Conservation (phyloP, 2,329 filamentous ascomycete species). For the Claviceps paspali region DNA sequence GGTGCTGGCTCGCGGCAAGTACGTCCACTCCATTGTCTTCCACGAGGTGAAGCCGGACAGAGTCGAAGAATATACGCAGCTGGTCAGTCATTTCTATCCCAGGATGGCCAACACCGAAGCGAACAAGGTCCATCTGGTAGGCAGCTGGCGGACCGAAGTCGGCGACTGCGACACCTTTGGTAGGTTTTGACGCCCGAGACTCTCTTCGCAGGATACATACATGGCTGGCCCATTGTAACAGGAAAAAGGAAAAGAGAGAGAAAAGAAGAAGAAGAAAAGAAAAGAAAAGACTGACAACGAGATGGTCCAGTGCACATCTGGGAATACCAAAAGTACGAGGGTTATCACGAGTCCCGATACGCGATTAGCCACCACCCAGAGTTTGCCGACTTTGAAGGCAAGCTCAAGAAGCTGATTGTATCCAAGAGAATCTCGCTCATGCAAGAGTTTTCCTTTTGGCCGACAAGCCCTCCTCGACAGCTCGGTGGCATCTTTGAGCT, state of each 20-base stretch:
- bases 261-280: no score
- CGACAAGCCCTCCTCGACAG: slow-evolving; percentile 76
- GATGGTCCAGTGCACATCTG: slow-evolving; percentile 73
- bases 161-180: slow-evolving; percentile 95
- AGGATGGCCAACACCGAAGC: slow-evolving; percentile 68
- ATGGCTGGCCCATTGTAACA: no score
- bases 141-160: slow-evolving; percentile 96
- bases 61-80: slow-evolving; percentile 82
- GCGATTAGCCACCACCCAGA: slow-evolving; percentile 71
- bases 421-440: slow-evolving; percentile 82
- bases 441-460: slow-evolving; percentile 99
- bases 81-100: slow-evolving; percentile 87
- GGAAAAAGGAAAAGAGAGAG: no score
- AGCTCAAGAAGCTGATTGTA: slow-evolving; percentile 73
- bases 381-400: slow-evolving; percentile 67
- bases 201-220: no score
- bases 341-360: slow-evolving; percentile 85
- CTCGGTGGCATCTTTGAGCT: slow-evolving; percentile 91
- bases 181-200: no score
- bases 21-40: slow-evolving; percentile 94
- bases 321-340: slow-evolving; percentile 96
- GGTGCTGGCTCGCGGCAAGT: slow-evolving; percentile 88
- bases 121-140: slow-evolving; percentile 91
- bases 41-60: slow-evolving; percentile 92
- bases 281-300: background rate